Evolutionary conservation across 2,329 filamentous ascomycete genomes (phyloP).

Genomic region (Paramyrothecium sp.): DNA sequence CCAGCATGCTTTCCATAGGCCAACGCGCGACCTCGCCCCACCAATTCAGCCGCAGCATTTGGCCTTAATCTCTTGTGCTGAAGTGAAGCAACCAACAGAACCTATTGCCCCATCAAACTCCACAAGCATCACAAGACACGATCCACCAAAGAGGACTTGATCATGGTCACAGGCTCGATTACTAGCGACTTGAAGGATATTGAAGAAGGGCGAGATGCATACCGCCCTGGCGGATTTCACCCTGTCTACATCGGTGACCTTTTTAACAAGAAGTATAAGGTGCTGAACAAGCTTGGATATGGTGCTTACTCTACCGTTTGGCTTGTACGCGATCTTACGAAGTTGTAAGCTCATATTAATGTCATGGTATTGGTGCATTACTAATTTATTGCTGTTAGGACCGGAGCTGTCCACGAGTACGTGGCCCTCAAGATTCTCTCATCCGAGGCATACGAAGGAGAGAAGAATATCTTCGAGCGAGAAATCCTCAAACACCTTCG

Average conservation of each 20-base stretch:
- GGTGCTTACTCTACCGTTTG: constrained; percentile 16
- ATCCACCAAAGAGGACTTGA: background rate
- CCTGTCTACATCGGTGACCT: constrained; percentile 14
- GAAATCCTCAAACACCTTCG: constrained; percentile 14
- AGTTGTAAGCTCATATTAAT: constrained; percentile 2
- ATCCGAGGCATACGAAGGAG: constrained; percentile 10
- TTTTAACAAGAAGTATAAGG: constrained; percentile 6
- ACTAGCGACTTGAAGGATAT: background rate
- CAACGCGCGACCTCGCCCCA: too few relatives aligned
- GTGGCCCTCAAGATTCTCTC: constrained; percentile 25
- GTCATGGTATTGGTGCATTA: background rate
- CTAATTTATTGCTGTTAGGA: background rate
- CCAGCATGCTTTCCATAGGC: too few relatives aligned
- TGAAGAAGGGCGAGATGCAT: constrained; percentile 8
- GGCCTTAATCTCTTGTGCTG: too few relatives aligned
- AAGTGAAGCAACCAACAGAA: too few relatives aligned
- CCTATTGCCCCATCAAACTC: background rate
- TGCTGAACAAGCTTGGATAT: constrained; percentile 16
- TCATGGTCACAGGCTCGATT: background rate
- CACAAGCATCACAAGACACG: background rate
- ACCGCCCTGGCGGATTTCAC: constrained; percentile 10
- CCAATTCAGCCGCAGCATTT: too few relatives aligned
- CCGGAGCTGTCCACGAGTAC: constrained; percentile 7
- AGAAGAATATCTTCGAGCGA: constrained; percentile 13
- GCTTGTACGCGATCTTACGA: constrained; percentile 9